Evolutionary conservation across 2,329 filamentous ascomycete genomes (phyloP).

Genomic region (Dothideomycetes sp.): DNA sequence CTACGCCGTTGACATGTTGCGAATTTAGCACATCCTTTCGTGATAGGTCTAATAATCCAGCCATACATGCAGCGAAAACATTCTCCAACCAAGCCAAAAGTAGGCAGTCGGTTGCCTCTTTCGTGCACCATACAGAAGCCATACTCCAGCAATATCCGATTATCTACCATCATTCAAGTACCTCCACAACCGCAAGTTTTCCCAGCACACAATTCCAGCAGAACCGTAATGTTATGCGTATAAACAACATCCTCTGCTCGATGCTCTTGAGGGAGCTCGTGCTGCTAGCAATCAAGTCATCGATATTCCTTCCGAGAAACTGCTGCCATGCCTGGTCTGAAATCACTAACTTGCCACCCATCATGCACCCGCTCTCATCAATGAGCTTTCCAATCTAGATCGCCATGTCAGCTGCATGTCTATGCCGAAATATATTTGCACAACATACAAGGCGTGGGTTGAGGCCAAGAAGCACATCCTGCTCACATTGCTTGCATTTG

Average conservation of each 20-base stretch:
- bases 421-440: constrained; percentile 11
- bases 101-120: too few species aligned
- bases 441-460: constrained; percentile 37
- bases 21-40: too few species aligned
- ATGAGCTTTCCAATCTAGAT: constrained; percentile 33
- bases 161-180: constrained; percentile 1
- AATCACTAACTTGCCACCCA: constrained; percentile 45
- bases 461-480: constrained; percentile 27
- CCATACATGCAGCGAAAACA: too few species aligned
- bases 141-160: too few species aligned
- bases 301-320: constrained; percentile 37
- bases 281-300: constrained; percentile 34
- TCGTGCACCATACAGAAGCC: too few species aligned
- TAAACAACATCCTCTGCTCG: constrained; percentile 44
- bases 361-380: constrained; percentile 49
- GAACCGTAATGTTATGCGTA: constrained; percentile 47
- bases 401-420: neutral
- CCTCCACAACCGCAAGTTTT: constrained; percentile 29
- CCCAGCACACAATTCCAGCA: constrained; percentile 40
- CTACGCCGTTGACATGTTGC: too few species aligned
- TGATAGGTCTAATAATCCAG: too few species aligned
- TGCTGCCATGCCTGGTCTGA: constrained; percentile 45
- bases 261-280: constrained; percentile 38
- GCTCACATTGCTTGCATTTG: constrained; percentile 35
- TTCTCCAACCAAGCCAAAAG: too few species aligned